A percentile compares a stretch with the other conserved stretches of the same genome.
Conservation (phyloP, 345 rosid genomes). For the Citrus reticulata region DNA sequence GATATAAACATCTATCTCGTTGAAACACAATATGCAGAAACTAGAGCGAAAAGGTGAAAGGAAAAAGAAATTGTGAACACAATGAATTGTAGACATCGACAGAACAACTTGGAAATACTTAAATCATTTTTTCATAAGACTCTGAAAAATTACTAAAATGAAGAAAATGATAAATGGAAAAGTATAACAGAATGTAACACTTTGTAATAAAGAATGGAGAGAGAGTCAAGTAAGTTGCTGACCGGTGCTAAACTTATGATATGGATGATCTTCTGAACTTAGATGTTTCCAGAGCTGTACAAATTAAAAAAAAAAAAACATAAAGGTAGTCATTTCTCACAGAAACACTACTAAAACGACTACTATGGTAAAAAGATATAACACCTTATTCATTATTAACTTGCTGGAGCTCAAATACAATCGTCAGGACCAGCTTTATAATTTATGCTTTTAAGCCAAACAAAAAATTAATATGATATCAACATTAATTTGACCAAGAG, state of each 20-base stretch:
- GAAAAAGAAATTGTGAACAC: neutral
- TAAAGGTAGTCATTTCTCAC: neutral
- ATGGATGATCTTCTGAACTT: slow-evolving; percentile 74
- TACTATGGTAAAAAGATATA: neutral
- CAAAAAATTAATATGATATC: neutral
- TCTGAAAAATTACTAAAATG: neutral
- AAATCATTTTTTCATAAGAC: neutral
- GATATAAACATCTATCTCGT: neutral
- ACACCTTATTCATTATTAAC: neutral
- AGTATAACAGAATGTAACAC: neutral
- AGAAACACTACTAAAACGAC: neutral
- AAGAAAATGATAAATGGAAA: neutral
- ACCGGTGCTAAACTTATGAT: slow-evolving; percentile 94
- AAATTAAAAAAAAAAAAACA: neutral
- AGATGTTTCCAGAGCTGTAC: slow-evolving; percentile 78
- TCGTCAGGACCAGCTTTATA: neutral
- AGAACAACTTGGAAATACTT: neutral
- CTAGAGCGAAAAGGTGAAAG: neutral
- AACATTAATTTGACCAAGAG: neutral
- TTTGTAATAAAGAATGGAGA: neutral
- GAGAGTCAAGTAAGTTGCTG: slow-evolving; percentile 3
- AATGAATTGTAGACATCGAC: neutral
- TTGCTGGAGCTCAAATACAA: neutral
- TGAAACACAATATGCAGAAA: neutral
- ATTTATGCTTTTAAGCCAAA: neutral